These are phyloP conservation scores for Fusarium odoratissimum DNA, from an alignment of 2,329 filamentous ascomycete genomes.

Conservation along the genomic window DNA sequence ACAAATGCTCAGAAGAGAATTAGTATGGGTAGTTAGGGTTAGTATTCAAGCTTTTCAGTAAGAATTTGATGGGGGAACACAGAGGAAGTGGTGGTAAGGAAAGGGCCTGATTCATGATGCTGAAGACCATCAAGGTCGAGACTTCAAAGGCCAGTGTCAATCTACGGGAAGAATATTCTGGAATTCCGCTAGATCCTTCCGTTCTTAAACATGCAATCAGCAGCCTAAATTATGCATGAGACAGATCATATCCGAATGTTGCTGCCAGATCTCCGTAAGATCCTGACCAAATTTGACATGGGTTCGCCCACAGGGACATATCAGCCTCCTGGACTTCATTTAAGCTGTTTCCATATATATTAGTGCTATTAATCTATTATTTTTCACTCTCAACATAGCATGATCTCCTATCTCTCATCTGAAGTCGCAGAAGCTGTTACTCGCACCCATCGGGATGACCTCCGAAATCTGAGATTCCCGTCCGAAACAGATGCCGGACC, in stretches of 20 bases:
- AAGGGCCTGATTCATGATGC: background rate
- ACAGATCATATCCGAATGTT: background rate
- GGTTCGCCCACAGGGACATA: background rate
- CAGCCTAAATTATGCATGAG: background rate
- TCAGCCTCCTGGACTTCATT: background rate
- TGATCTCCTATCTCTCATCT: background rate
- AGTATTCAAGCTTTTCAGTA: background rate
- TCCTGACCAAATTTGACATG: background rate
- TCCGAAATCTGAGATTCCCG: constrained; percentile 33
- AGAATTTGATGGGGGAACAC: background rate
- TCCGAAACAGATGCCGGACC: constrained; percentile 26
- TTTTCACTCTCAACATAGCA: background rate
- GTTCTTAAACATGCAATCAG: background rate
- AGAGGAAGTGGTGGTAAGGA: background rate
- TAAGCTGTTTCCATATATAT: accelerated
- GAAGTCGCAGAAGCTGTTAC: background rate
- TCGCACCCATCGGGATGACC: constrained; percentile 8
- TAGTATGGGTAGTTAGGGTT: accelerated
- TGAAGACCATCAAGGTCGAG: background rate
- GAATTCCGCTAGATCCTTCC: background rate
- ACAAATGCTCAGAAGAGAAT: background rate
- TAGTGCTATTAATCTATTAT: too few relatives aligned
- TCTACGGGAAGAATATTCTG: background rate
- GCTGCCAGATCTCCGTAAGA: background rate
- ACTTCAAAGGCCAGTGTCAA: too few relatives aligned